Base-by-base conservation (phyloP, 208 protist species). In the Trypanosoma theileri region DNA sequence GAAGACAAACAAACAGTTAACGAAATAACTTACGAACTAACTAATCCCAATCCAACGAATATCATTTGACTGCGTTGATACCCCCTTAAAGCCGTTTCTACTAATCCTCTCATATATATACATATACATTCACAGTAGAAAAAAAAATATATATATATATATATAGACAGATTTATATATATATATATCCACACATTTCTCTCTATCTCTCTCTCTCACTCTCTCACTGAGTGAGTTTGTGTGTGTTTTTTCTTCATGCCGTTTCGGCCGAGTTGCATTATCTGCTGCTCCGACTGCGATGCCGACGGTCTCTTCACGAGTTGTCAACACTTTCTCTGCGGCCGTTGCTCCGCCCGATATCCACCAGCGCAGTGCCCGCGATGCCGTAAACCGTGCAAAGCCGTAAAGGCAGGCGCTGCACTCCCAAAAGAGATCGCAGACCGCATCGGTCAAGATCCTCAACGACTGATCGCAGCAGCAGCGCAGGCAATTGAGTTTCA, bases 291-390 rank as follows among this genome's bases (percentile, higher is more conserved):
- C 21, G 81, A 85, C 64, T 95, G 89, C 73, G 88, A 94, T 64
- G 21, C 64, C 2, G 69, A 79, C 17, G 86, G 88, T 21, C 61
- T 73, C 26, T 66, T 94, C 51, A 89, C 89, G 16, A 89, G 84
- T 19, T 97, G 92, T 77, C 69, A 88, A 16, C 92, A 97, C 77
- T 97, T 94, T 63, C 68, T 97, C 59, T 97, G 92, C 71, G 71
- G 75, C 6, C 77, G 86, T 35, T 97, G 92, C 59, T 58, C 75
- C 48, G 55, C 70, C 12, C 82, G 87, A 8, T 73, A 91, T 28
- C 79, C 78, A 41, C 77, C 75, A 11, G 72, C 68, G 13, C 78
- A 75, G 41, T 97, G 87, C 57, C 89, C 89, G 22, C 64, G 86
- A 19, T 97, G 88, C 60, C 77, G 75, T 35, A 81, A 83, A 42